Percentiles rank a stretch among this genome's conserved stretches.
These are phyloP conservation scores for Davidsoniella eucalypti DNA, from an alignment of 2,329 filamentous ascomycete genomes.

Conservation along the genomic window DNA sequence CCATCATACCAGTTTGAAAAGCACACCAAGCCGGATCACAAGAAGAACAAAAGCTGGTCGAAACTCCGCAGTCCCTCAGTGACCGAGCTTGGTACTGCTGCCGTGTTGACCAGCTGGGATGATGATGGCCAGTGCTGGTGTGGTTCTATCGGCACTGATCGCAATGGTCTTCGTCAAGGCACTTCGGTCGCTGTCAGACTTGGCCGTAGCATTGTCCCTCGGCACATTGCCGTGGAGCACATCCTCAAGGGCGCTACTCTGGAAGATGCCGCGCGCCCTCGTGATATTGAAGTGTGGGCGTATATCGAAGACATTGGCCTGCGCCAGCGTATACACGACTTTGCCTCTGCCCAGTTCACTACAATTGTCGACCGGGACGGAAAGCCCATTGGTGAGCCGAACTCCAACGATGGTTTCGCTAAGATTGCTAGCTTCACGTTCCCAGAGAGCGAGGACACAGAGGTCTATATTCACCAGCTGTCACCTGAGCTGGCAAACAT, in stretches of 20 bases:
- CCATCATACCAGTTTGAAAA: slow-evolving; percentile 29
- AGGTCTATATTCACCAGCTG: slow-evolving; percentile 36
- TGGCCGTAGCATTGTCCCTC: slow-evolving; percentile 41
- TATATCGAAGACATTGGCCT: slow-evolving; percentile 32
- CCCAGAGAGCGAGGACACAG: slow-evolving; percentile 26
- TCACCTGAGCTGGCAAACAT: slow-evolving; percentile 32
- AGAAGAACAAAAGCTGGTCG: slow-evolving; percentile 11
- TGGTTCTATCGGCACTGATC: slow-evolving; percentile 30
- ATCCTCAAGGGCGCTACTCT: slow-evolving; percentile 45
- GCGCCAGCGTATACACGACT: slow-evolving; percentile 26
- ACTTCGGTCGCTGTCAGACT: slow-evolving; percentile 50
- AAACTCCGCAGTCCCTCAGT: not conserved
- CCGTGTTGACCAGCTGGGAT: slow-evolving; percentile 51
- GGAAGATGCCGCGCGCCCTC: slow-evolving; percentile 45
- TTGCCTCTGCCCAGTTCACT: slow-evolving; percentile 27
- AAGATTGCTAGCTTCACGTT: slow-evolving; percentile 43
- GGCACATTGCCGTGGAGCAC: slow-evolving; percentile 58
- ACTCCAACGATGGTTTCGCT: slow-evolving; percentile 27
- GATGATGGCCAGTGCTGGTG: slow-evolving; percentile 86
- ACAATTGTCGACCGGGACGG: slow-evolving; percentile 14
- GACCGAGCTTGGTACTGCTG: slow-evolving; percentile 22
- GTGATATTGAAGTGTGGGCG: slow-evolving; percentile 54
- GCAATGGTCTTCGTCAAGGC: slow-evolving; percentile 28
- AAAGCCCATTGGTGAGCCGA: slow-evolving; percentile 16
- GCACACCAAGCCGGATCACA: slow-evolving; percentile 9